Base-by-base conservation (phyloP, 78 protist genomes). In the Dictyostelium intermedium region DNA sequence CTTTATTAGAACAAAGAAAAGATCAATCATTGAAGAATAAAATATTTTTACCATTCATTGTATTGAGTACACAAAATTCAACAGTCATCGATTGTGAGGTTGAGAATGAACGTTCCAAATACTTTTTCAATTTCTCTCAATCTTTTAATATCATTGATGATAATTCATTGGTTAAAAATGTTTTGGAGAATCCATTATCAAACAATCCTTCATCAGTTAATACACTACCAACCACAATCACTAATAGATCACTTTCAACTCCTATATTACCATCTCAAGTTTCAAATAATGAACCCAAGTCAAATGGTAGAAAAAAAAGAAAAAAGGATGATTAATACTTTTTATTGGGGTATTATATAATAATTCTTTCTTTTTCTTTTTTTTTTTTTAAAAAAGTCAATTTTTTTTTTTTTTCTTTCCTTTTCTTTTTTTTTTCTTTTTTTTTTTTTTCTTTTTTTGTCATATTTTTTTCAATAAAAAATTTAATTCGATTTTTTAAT, bases 61-160 rank as follows among this genome's bases (percentile, higher is more conserved):
- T 98, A 7, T 92, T 98, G 45, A 91, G 92, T 87, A 97, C 99
- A 9, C 43, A 60, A 34, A 77, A 82, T 50, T 84, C 96, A 23
- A 91, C 98, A 1, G 95, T 89, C 0, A 95, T 98, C 61, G 96
- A 97, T 43, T 98, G 98, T 91, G 98, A 97, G 45, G 97, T 98
- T 96, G 91, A 92, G 45, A 87, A 72, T 32, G 97, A 97, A 27
- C 30, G 95, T 20, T 91, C 97, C 0, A 96, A 91, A 23, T 85
- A 86, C 85, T 93, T 87, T 79, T 95, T 98, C 96, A 89, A 98
- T 63, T 97, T 98, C 63, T 76, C 85, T 9, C 84, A 60, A 72
- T 95, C 99, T 1, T 98, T 98, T 63, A 96, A 98, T 41, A 81
- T 97, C 45, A 97, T 96, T 56, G 99, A 98, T 69, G 98, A 98